Base-by-base conservation (phyloP, 177 flowering plant species). In the Vitis hybrid region DNA sequence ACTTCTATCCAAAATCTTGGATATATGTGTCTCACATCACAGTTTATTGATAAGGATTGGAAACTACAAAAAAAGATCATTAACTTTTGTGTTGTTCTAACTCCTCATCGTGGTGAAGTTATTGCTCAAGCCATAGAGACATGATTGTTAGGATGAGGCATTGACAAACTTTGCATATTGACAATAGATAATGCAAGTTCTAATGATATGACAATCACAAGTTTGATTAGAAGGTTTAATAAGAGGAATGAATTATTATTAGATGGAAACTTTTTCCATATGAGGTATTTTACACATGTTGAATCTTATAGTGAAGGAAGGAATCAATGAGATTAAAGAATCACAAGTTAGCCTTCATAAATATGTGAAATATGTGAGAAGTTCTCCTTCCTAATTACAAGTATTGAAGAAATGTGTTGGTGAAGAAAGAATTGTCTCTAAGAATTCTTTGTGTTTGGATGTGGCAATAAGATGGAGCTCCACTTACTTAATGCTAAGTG, bases 301-400 rank as follows among this genome's bases (percentile, higher is more conserved):
- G 2, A 60, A 60, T 17, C 40, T 60, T 60, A 21, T 60, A 11
- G 45, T 60, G 15, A 60, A 21, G 17, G 64, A 26, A 12, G 64
- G 3, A 26, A 26, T 60, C 4, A 48, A 26, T 10, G 15, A 60
- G 45, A 17, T 26, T 12, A 60, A 8, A 60, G 26, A 23, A 23
- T 23, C 26, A 23, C 26, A 23, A 23, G 26, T 23, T 23, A 2
- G 17, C 12, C 32, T 30, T 66, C 32, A 60, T 13, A 1, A n/a
- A 10, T 26, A 48, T 60, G 64, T 60, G 13, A 60, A 60, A 15
- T 60, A 60, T 26, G 64, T 60, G 40, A 60, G 45, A 48, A 60
- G 64, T 6, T 26, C 48, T 60, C 64, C 2, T 8, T 60, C 64
- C 26, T n/a, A 49, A 26, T 60, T 60, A 13, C 64, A 60, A 60